Percentiles rank a stretch among this genome's conserved stretches.
phyloP scores from a whole-genome alignment of 164 flowering plant genomes.

The grape (Vitis vinifera) region DNA sequence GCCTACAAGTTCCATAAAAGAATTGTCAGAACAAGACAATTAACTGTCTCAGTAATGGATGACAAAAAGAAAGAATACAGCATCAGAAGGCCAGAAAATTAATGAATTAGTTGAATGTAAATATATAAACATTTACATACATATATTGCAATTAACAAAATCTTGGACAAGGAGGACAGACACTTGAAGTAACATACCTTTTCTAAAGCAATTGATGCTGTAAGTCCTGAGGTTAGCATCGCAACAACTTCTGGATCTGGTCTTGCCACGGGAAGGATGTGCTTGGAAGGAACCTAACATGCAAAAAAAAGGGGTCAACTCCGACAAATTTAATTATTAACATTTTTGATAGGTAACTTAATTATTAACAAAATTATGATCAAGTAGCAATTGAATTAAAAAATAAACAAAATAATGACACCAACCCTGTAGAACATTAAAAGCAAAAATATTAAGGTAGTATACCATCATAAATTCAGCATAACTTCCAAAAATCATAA shows the following conservation, averaged over 20 bases:
- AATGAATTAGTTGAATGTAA: neutral
- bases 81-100: neutral
- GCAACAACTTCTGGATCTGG: conserved; percentile 99
- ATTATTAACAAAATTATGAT: no score
- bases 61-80: neutral
- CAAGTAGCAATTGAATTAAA: no score
- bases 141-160: neutral
- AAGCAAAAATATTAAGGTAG: conserved; percentile 1
- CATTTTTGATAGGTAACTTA: no score
- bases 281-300: conserved; percentile 73
- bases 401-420: neutral
- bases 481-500: conserved; percentile 90
- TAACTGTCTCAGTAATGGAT: neutral
- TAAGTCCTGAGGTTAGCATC: conserved; percentile 97
- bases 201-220: conserved; percentile 93
- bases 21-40: conserved; percentile 11
- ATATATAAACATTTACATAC: no score
- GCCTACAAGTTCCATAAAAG: conserved; percentile 46
- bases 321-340: no score
- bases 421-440: neutral
- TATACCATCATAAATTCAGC: conserved; percentile 77
- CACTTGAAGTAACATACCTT: conserved; percentile 45
- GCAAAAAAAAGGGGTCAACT: neutral
- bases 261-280: conserved; percentile 74
- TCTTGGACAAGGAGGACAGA: neutral